A percentile compares a stretch with the other conserved stretches of the same genome.
phyloP scores from a whole-genome alignment of 78 protist genomes.

The Emiliania huxleyi region DNA sequence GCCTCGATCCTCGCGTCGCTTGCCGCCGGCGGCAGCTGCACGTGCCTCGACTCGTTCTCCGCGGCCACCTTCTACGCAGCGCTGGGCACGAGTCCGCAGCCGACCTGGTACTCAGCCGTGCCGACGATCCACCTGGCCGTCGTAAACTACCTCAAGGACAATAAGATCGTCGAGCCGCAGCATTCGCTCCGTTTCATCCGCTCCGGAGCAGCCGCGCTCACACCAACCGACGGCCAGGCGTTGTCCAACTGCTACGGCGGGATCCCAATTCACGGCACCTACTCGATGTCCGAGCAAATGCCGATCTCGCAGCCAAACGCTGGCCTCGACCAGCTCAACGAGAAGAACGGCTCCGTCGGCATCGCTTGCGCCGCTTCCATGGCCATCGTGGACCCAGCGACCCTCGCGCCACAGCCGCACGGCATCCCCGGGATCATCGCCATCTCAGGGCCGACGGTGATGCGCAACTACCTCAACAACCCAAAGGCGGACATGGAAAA shows the following conservation, averaged over 20 bases:
- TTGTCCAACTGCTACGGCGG: neutral
- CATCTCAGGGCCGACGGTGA: neutral
- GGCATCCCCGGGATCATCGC: neutral
- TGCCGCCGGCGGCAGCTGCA: neutral
- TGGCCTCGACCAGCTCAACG: too few species aligned
- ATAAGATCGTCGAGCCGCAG: neutral
- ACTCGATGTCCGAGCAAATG: neutral
- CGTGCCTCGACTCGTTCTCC: neutral
- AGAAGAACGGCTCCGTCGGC: neutral
- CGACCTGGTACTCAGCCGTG: neutral
- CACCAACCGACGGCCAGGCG: neutral
- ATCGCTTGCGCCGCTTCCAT: neutral
- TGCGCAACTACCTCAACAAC: neutral
- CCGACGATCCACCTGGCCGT: neutral
- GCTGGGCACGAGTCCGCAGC: neutral
- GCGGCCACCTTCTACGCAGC: neutral
- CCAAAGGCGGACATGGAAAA: neutral
- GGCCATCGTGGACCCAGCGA: neutral
- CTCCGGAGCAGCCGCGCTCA: neutral
- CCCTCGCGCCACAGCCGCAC: neutral
- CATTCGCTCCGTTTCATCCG: neutral
- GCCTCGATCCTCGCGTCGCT: neutral
- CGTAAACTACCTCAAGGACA: neutral
- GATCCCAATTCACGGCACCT: neutral
- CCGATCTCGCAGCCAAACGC: neutral